Conservation (phyloP, 2,329 filamentous ascomycete genomes). For the Trichoderma sp. region DNA sequence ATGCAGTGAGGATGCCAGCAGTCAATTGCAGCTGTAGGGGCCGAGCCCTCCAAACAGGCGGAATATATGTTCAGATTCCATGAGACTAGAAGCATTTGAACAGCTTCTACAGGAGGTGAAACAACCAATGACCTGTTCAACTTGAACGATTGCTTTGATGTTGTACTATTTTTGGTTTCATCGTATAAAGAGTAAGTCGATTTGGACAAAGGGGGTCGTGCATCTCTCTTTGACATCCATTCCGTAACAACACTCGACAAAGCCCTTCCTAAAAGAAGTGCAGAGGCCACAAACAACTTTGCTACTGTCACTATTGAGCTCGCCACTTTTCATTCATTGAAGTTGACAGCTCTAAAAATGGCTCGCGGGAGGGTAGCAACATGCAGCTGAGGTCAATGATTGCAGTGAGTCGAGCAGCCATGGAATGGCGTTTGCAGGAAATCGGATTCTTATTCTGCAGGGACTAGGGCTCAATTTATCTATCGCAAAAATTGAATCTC, state of each 20-base stretch:
- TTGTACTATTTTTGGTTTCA: background rate
- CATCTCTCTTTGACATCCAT: background rate
- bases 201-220: background rate
- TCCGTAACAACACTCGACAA: background rate
- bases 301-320: background rate
- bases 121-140: too few species aligned
- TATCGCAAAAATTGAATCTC: background rate
- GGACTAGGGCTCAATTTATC: background rate
- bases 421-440: background rate
- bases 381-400: background rate
- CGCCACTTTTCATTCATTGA: background rate
- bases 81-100: background rate
- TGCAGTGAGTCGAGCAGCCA: background rate
- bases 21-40: background rate
- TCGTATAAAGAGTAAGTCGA: background rate
- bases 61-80: background rate
- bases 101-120: background rate
- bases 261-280: background rate
- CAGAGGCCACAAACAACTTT: background rate
- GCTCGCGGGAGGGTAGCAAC: background rate
- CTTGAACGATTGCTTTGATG: background rate
- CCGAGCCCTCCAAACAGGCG: background rate
- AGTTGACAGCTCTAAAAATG: background rate
- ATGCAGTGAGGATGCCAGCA: background rate
- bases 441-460: too few species aligned